These are phyloP conservation scores for Thalassiosira profunda DNA, from an alignment of 108 stramenopile genomes.

Conservation along the genomic window DNA sequence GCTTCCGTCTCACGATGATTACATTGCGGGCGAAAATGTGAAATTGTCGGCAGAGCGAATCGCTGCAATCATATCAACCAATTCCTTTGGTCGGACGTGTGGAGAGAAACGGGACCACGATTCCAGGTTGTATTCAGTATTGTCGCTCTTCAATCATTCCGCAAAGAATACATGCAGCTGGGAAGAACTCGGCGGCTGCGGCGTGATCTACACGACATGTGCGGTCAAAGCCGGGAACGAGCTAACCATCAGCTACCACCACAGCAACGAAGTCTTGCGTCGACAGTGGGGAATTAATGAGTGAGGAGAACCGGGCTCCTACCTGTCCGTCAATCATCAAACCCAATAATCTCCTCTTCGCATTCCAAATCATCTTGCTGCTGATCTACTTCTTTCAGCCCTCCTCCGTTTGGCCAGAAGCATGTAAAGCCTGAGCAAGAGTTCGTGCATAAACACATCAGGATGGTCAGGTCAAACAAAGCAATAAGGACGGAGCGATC, in stretches of 20 bases:
- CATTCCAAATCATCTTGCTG: too few relatives aligned
- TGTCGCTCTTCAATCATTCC: neutral
- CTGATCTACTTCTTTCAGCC: slow-evolving; percentile 52
- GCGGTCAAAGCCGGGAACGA: neutral
- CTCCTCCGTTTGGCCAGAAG: slow-evolving; percentile 54
- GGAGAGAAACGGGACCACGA: neutral
- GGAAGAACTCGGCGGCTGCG: too few relatives aligned
- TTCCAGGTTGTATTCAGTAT: neutral
- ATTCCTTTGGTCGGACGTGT: neutral
- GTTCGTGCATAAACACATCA: neutral
- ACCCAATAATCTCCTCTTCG: too few relatives aligned
- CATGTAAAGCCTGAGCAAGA: slow-evolving; percentile 31
- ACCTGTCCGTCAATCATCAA: too few relatives aligned
- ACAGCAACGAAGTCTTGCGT: neutral
- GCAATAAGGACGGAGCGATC: neutral
- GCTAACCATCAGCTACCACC: neutral
- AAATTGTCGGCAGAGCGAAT: neutral
- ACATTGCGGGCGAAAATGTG: too few relatives aligned
- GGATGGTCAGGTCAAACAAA: neutral
- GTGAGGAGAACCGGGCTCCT: too few relatives aligned
- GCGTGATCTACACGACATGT: neutral
- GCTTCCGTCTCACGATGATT: too few relatives aligned
- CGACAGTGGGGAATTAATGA: slow-evolving; percentile 3
- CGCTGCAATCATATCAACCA: neutral
- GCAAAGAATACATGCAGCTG: neutral